Conservation (phyloP, 2,329 filamentous ascomycete genomes). For the Exutisphaerella laricina region DNA sequence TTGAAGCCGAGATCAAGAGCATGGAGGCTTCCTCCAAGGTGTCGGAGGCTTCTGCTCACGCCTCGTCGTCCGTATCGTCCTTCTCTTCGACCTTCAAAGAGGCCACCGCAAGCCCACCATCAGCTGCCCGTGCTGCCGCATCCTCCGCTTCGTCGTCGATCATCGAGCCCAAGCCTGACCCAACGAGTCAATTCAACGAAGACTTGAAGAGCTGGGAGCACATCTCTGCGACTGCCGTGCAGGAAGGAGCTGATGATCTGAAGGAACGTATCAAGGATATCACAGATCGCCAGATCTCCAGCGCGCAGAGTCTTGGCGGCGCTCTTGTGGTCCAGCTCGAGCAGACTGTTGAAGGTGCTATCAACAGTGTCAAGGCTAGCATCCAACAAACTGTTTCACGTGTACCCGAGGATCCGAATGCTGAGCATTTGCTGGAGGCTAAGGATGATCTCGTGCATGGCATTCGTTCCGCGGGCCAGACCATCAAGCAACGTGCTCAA, state of each 20-base stretch:
- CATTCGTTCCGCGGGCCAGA: constrained; percentile 63
- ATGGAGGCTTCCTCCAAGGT: constrained; percentile 38
- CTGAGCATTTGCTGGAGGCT: constrained; percentile 48
- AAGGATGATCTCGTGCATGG: constrained; percentile 49
- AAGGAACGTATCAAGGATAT: constrained; percentile 62
- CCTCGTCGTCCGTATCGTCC: constrained; percentile 25
- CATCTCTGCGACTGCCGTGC: constrained; percentile 78
- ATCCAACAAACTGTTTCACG: constrained; percentile 53
- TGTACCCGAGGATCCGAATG: constrained; percentile 55
- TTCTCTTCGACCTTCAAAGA: constrained; percentile 25
- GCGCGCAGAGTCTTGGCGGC: constrained; percentile 59
- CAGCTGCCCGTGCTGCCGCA: constrained; percentile 19
- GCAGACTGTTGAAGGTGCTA: constrained; percentile 57
- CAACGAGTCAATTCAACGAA: constrained; percentile 58
- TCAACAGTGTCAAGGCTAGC: constrained; percentile 59
- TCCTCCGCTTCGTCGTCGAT: constrained; percentile 33
- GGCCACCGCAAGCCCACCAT: constrained; percentile 24
- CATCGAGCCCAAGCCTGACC: constrained; percentile 42
- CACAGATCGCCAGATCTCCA: constrained; percentile 62
- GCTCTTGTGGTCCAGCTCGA: constrained; percentile 64
- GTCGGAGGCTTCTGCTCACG: constrained; percentile 24
- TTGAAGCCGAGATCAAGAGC: constrained; percentile 55
- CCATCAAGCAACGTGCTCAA: constrained; percentile 72
- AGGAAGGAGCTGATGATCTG: constrained; percentile 71
- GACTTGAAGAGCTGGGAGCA: constrained; percentile 83